A percentile compares a stretch with the other conserved stretches of the same genome.
These are phyloP conservation scores for Psilocybe azurescens DNA, from an alignment of 768 basidiomycete species.

Conservation along the genomic window DNA sequence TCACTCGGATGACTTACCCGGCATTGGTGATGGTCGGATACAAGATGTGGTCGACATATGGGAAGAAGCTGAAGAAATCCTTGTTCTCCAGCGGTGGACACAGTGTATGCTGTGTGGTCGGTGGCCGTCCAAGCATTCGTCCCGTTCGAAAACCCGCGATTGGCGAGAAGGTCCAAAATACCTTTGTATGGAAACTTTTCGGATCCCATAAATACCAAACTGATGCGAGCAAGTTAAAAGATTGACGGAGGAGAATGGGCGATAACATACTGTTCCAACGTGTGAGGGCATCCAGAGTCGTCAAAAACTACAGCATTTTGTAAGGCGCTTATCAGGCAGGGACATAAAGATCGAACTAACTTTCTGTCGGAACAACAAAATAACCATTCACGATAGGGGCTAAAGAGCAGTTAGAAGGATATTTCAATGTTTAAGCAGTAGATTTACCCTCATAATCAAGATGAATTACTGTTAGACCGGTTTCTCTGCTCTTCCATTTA, in stretches of 20 bases:
- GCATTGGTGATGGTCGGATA: slow-evolving; percentile 94
- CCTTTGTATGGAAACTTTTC: slow-evolving; percentile 97
- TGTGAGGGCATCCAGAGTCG: slow-evolving; percentile 95
- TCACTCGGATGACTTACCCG: slow-evolving; percentile 55
- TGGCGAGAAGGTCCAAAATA: slow-evolving; percentile 92
- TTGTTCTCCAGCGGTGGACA: slow-evolving; percentile 93
- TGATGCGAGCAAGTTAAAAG: slow-evolving; percentile 31
- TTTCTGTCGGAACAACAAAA: slow-evolving; percentile 86
- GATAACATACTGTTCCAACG: slow-evolving; percentile 84
- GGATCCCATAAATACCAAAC: slow-evolving; percentile 94
- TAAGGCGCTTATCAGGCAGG: too few relatives aligned
- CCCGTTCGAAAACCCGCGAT: slow-evolving; percentile 89
- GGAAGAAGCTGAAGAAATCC: slow-evolving; percentile 87
- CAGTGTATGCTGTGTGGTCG: slow-evolving; percentile 94
- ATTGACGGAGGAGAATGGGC: neutral
- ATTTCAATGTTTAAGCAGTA: neutral
- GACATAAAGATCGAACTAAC: too few relatives aligned
- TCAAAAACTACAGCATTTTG: too few relatives aligned
- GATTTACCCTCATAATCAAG: slow-evolving; percentile 84
- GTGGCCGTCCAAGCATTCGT: slow-evolving; percentile 98
- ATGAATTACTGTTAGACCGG: slow-evolving; percentile 90
- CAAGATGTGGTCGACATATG: slow-evolving; percentile 95
- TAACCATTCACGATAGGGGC: slow-evolving; percentile 91
- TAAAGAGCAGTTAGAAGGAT: slow-evolving; percentile 32
- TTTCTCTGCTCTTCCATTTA: slow-evolving; percentile 87